Percentiles rank a stretch among this genome's conserved stretches.
These are phyloP conservation scores for Aspergillus sp. DNA, from an alignment of 2,329 filamentous ascomycete genomes.

Conservation along the genomic window DNA sequence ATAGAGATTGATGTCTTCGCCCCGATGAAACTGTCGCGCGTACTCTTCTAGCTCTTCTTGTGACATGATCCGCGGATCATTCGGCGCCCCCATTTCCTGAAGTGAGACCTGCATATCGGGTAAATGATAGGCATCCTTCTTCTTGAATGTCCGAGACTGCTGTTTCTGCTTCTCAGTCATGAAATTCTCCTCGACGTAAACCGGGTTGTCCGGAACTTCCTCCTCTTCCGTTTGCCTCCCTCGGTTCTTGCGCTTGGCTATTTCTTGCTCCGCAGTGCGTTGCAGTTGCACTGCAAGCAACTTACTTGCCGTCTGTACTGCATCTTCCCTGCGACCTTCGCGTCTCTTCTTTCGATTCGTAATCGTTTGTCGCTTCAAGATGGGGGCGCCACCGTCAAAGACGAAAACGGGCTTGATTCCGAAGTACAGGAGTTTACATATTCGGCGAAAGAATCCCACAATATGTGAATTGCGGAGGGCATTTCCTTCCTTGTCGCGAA, in stretches of 20 bases:
- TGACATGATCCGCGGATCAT: slow-evolving; percentile 95
- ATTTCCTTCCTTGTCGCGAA: slow-evolving; percentile 97
- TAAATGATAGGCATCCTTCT: slow-evolving; percentile 92
- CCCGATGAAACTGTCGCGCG: slow-evolving; percentile 84
- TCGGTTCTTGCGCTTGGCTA: slow-evolving; percentile 59
- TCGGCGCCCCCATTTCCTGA: slow-evolving; percentile 80
- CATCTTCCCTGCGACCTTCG: slow-evolving; percentile 91
- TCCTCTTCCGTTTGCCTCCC: slow-evolving; percentile 56
- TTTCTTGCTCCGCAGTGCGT: slow-evolving; percentile 81
- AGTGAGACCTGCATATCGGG: slow-evolving; percentile 79
- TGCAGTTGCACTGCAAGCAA: slow-evolving; percentile 94
- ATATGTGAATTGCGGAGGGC: slow-evolving; percentile 93
- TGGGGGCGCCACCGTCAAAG: slow-evolving; percentile 92
- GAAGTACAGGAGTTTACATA: slow-evolving; percentile 96
- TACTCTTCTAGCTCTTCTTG: slow-evolving; percentile 93
- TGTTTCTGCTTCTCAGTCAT: slow-evolving; percentile 76
- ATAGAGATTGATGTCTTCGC: slow-evolving; percentile 85
- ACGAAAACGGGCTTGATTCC: slow-evolving; percentile 97
- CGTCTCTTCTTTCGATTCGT: slow-evolving; percentile 72
- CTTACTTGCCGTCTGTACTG: slow-evolving; percentile 84
- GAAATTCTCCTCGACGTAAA: slow-evolving; percentile 88
- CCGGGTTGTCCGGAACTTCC: slow-evolving; percentile 71
- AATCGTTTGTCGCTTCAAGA: slow-evolving; percentile 89
- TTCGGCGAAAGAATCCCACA: slow-evolving; percentile 95
- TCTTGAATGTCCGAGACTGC: slow-evolving; percentile 75